Evolutionary conservation across 2,329 filamentous ascomycete species (phyloP), one percentile per base, ranked within the genome.

Genomic region (Orbilia quercus): DNA sequence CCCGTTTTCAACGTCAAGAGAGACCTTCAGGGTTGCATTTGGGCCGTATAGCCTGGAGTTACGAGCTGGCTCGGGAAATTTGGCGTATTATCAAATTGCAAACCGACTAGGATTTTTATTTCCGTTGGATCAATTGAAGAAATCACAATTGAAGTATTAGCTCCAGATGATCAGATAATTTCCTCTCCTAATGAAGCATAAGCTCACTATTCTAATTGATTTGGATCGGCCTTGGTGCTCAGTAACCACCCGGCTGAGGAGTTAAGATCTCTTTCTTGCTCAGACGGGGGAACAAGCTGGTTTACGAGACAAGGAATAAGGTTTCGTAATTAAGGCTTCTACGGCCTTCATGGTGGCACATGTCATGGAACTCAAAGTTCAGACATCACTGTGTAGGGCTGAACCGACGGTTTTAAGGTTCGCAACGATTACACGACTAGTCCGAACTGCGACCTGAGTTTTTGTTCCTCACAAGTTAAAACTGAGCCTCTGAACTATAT

Each of bases 21-120:
- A 1, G 38, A 7, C 28, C 64, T 60, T 51, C 28, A 59, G 38
- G 12, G 40, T n/a, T 40, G 44, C 42, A n/a, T 51, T 34, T 51
- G 45, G 20, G 28, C 11, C 25, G 40, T 57, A 31, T 20, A 12
- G 28, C 9, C 44, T 23, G 50, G 60, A 47, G 23, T 57, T 55
- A 50, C 47, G 18, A 31, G 18, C 7, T 1, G 14, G 36, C 20
- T 23, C 12, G 7, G 40, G 7, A 7, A 48, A 12, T 57, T 31
- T 44, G 51, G 12, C 1, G 12, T 3, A 36, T 42, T 45, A 25
- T 50, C 23, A 31, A 20, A 50, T 22, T 34, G 31, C 23, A 31
- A 20, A 50, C 47, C 51, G 31, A 25, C 6, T 25, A 16, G 31
- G 5, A 22, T 2, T 7, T 20, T 14, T 55, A 55, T 40, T 18